A percentile compares a stretch with the other conserved stretches of the same genome.
phyloP scores from a whole-genome alignment of 1,284 basidiomycete species.

The Trametes pubescens region DNA sequence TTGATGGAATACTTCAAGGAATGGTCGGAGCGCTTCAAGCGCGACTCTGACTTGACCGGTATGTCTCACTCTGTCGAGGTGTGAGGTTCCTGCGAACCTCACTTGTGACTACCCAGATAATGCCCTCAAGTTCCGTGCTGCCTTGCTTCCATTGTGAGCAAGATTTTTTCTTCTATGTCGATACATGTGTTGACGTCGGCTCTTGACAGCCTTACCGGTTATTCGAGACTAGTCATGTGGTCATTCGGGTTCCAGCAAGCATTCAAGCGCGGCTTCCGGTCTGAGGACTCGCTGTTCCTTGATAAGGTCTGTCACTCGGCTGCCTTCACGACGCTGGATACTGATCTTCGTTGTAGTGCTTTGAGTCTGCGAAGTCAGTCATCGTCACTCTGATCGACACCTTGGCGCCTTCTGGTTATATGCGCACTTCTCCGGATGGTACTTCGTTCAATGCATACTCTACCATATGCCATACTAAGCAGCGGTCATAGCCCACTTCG shows the following conservation, averaged over 20 bases:
- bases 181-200: background rate
- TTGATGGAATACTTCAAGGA: conserved; percentile 68
- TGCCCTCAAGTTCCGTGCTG: conserved; percentile 68
- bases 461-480: background rate
- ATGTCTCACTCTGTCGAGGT: background rate
- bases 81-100: background rate
- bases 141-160: conserved; percentile 77
- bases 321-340: background rate
- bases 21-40: conserved; percentile 51
- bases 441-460: conserved; percentile 18
- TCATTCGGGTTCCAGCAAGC: conserved; percentile 88
- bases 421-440: conserved; percentile 87
- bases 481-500: conserved; percentile 68
- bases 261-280: conserved; percentile 71
- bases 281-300: conserved; percentile 71
- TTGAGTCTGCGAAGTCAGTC: conserved; percentile 74
- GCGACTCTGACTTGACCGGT: conserved; percentile 39
- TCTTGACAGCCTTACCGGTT: conserved; percentile 66
- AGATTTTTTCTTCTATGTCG: background rate
- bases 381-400: conserved; percentile 70
- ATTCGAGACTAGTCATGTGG: conserved; percentile 85
- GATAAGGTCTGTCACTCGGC: conserved; percentile 57
- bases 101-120: conserved; percentile 53
- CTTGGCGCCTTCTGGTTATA: conserved; percentile 76
- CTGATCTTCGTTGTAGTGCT: conserved; percentile 54